Percentiles rank a stretch among this genome's conserved stretches.
phyloP scores from a whole-genome alignment of 192 early-diverging fungal genomes.

The Dissophora ornata region DNA sequence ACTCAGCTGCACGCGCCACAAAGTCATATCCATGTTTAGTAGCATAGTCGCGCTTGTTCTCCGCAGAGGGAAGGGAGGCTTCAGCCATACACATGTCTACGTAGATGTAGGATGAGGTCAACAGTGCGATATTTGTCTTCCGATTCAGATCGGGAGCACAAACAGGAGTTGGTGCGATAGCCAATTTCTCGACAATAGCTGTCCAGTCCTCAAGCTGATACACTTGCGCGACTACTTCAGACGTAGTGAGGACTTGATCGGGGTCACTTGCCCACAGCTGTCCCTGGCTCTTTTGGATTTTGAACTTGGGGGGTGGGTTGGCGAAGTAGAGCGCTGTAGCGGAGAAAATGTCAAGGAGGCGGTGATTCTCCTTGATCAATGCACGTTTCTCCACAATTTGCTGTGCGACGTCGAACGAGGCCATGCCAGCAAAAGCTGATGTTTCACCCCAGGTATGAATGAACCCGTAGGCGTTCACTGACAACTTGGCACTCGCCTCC shows the following conservation, averaged over 20 bases:
- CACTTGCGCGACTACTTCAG: slow-evolving; percentile 54
- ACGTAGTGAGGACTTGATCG: slow-evolving; percentile 43
- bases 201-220: slow-evolving; percentile 61
- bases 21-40: slow-evolving; percentile 63
- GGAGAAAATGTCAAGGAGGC: slow-evolving; percentile 18
- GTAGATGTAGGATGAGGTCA: slow-evolving; percentile 68
- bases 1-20: slow-evolving; percentile 65
- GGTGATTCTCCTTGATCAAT: slow-evolving; percentile 25
- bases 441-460: slow-evolving; percentile 28
- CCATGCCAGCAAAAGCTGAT: slow-evolving; percentile 55
- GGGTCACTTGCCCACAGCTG: slow-evolving; percentile 62
- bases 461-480: neutral
- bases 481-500: slow-evolving; percentile 9
- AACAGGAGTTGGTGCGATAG: slow-evolving; percentile 26
- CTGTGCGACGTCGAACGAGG: slow-evolving; percentile 50
- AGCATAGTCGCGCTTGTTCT: slow-evolving; percentile 67
- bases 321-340: slow-evolving; percentile 22
- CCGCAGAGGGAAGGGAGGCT: slow-evolving; percentile 55
- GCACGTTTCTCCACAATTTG: slow-evolving; percentile 13
- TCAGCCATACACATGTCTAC: slow-evolving; percentile 65
- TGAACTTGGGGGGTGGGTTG: slow-evolving; percentile 37
- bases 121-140: slow-evolving; percentile 56
- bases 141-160: slow-evolving; percentile 29
- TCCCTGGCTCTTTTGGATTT: slow-evolving; percentile 16
- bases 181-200: slow-evolving; percentile 45